Evolutionary conservation across 2,329 filamentous ascomycete species (phyloP).

Genomic region (Arthrobotrys entomopaga): DNA sequence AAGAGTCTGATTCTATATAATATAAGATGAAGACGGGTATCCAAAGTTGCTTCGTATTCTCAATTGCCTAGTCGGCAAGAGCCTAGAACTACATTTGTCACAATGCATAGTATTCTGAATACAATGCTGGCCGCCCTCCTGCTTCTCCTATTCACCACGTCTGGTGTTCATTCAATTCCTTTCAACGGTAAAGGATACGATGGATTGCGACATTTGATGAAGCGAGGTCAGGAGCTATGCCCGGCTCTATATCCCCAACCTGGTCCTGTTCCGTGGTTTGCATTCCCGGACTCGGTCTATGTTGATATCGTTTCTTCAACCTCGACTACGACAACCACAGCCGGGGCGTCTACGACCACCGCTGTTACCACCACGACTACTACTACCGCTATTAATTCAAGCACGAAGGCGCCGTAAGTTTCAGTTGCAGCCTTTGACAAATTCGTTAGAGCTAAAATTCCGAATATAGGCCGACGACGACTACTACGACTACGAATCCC

Average conservation of each 20-base stretch:
- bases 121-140: neutral
- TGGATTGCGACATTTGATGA: constrained; percentile 19
- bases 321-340: neutral
- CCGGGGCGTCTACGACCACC: neutral
- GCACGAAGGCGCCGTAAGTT: too few species aligned
- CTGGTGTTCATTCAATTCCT: constrained; percentile 9
- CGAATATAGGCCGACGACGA: too few species aligned
- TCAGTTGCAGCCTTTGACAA: too few species aligned
- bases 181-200: neutral
- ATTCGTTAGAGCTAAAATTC: too few species aligned
- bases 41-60: neutral
- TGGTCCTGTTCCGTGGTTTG: constrained; percentile 30
- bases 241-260: constrained; percentile 32
- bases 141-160: constrained; percentile 12
- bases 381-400: too few species aligned
- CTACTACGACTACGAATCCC: neutral
- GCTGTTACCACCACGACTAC: neutral
- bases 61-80: neutral
- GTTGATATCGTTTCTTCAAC: constrained; percentile 6
- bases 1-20: too few species aligned
- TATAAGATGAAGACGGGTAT: neutral
- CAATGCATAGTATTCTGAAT: neutral
- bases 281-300: constrained; percentile 28
- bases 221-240: constrained; percentile 36
- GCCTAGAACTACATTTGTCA: neutral